These are phyloP conservation scores for Tricholoma flavovirens DNA, from an alignment of 768 basidiomycete genomes.

Conservation along the genomic window DNA sequence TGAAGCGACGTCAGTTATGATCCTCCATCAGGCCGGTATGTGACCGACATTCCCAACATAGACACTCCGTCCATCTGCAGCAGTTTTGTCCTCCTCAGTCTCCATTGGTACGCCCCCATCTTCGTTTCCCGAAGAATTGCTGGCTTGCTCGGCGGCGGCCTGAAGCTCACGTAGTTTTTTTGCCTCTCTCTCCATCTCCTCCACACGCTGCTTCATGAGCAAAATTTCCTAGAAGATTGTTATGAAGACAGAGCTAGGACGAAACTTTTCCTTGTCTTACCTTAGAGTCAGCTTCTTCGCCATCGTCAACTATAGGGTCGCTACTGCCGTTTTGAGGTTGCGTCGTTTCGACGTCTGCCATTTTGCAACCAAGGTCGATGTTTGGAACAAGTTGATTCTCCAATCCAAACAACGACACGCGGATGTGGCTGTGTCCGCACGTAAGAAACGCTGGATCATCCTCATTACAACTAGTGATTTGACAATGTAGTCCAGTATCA, in stretches of 20 bases:
- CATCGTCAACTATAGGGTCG: slow-evolving; percentile 46
- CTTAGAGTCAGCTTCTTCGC: slow-evolving; percentile 61
- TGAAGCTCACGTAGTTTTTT: slow-evolving; percentile 84
- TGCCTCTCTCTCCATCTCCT: slow-evolving; percentile 91
- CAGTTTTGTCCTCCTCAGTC: slow-evolving; percentile 78
- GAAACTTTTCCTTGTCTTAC: slow-evolving; percentile 23
- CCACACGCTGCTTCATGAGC: slow-evolving; percentile 88
- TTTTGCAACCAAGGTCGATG: slow-evolving; percentile 19
- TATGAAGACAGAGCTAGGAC: slow-evolving; percentile 11
- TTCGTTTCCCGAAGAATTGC: slow-evolving; percentile 40
- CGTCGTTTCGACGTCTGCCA: slow-evolving; percentile 49
- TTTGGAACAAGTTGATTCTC: slow-evolving; percentile 10
- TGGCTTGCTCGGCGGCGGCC: slow-evolving; percentile 63
- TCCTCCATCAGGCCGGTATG: slow-evolving; percentile 7
- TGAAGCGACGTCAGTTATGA: slow-evolving; percentile 5
- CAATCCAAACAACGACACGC: slow-evolving; percentile 18
- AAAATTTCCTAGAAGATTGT: slow-evolving; percentile 63
- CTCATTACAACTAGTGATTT: no score
- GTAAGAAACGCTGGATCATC: neutral
- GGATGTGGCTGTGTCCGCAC: slow-evolving; percentile 10
- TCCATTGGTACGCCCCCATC: slow-evolving; percentile 53
- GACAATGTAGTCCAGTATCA: no score
- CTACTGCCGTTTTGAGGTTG: slow-evolving; percentile 30
- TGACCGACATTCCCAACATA: slow-evolving; percentile 93
- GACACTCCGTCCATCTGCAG: slow-evolving; percentile 80